Conservation (phyloP, 2,329 filamentous ascomycete genomes). For the Claviceps sp. region DNA sequence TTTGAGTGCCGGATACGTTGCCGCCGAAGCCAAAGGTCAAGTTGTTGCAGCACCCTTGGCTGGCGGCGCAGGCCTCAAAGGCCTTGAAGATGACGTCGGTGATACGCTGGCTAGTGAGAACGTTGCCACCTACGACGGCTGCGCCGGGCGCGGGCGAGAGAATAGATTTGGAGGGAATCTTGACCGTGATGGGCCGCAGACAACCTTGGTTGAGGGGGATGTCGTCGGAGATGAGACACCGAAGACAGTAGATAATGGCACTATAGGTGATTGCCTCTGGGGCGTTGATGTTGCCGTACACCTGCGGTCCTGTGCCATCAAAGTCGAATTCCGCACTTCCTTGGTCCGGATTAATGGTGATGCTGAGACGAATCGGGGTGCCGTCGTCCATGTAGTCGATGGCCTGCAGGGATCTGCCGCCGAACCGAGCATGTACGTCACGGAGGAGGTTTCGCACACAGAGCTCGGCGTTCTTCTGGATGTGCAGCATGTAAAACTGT, state of each 20-base stretch:
- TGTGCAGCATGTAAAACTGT: conserved; percentile 72
- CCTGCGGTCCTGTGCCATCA: conserved; percentile 63
- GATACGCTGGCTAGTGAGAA: conserved; percentile 34
- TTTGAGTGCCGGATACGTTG: conserved; percentile 23
- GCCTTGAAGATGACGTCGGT: conserved; percentile 45
- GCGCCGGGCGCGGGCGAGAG: conserved; percentile 64
- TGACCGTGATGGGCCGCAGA: conserved; percentile 59
- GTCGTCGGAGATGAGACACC: conserved; percentile 66
- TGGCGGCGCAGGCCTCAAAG: conserved; percentile 66
- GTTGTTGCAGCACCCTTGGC: conserved; percentile 73
- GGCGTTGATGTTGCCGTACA: conserved; percentile 70
- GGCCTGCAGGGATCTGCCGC: conserved; percentile 56
- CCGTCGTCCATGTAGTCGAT: conserved; percentile 79
- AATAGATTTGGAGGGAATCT: conserved; percentile 59
- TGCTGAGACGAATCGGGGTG: conserved; percentile 58
- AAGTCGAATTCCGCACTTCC: conserved; percentile 76
- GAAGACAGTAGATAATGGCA: conserved; percentile 78
- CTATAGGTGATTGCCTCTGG: conserved; percentile 72
- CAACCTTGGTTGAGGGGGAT: conserved; percentile 80
- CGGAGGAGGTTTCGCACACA: conserved; percentile 63
- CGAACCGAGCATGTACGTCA: conserved; percentile 54
- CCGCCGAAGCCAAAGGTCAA: conserved; percentile 65
- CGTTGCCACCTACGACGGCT: conserved; percentile 73
- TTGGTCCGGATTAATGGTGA: conserved; percentile 60
- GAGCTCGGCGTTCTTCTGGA: conserved; percentile 66